These are phyloP conservation scores for Mangifera indica DNA, from an alignment of 345 rosid species.

Conservation along the genomic window DNA sequence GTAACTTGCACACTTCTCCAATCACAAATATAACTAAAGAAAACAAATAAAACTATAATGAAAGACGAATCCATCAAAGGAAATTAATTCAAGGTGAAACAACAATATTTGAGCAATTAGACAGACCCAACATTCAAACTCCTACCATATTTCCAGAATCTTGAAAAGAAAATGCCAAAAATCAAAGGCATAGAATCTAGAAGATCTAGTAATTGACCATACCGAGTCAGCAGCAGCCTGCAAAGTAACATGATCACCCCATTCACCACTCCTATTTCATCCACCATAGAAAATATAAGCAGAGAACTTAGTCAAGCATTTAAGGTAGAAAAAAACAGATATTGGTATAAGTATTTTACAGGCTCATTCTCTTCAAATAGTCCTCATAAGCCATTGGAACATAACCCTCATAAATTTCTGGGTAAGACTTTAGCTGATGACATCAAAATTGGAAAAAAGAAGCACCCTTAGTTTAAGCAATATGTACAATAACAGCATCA, in stretches of 20 bases:
- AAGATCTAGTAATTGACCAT: slow-evolving; percentile 9
- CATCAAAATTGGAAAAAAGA: slow-evolving; percentile 13
- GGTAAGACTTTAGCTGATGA: slow-evolving; percentile 46
- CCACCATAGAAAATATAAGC: slow-evolving; percentile 10
- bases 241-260: slow-evolving; percentile 75
- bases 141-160: background rate
- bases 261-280: slow-evolving; percentile 50
- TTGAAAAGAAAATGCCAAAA: background rate
- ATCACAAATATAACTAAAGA: background rate
- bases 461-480: background rate
- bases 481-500: background rate
- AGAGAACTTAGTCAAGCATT: background rate
- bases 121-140: background rate
- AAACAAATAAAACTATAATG: background rate
- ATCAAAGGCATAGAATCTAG: background rate
- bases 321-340: background rate
- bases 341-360: slow-evolving; percentile 26
- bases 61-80: background rate
- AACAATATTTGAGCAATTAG: background rate
- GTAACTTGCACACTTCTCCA: background rate
- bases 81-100: slow-evolving; percentile 2
- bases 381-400: slow-evolving; percentile 57
- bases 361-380: slow-evolving; percentile 62
- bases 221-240: slow-evolving; percentile 76
- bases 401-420: slow-evolving; percentile 48